Base-by-base conservation (phyloP, 768 basidiomycete genomes). In the Hemileccinum rubropunctum region DNA sequence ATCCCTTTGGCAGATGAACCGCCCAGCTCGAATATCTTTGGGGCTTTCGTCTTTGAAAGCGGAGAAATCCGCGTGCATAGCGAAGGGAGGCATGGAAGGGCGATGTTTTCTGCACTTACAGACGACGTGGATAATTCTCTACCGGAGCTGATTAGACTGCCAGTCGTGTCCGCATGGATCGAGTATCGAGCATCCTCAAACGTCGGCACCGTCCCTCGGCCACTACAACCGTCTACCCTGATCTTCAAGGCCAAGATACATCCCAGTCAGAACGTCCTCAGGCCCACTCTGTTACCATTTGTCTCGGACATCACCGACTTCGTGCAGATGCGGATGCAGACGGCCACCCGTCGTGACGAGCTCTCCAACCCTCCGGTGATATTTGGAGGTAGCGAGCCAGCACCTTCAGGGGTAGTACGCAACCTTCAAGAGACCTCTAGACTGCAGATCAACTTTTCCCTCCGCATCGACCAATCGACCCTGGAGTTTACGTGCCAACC, bases 391-490 rank as follows among this genome's bases (percentile, higher is more conserved):
- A 45, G 49, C 37, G 35, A 36, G 42, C 41, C 42, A 32, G 11
- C 60, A 35, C 61, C 71, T 45, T 45, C 71, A 26, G 40, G 26
- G 5, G 46, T 50, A 2, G 27, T 46, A 7, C 36, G 52, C 10
- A 53, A 56, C 18, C 50, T 60, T 27, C 48, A 59, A 26, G 54
- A 68, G 35, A 47, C 66, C 15, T 74, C 78, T 17, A 76, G 79
- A 51, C 73, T 92, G 63, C 83, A 84, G 47, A 81, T 95, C 57
- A 88, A 81, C 52, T 82, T 97, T 70, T 92, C 91, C 58, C 76
- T 98, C 30, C 88, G 91, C 26, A 95, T 98, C 57, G 93, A 98
- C 62, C 80, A 86, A 61, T 98, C 95, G 0, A 84, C 79, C 47
- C 76, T 98, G 43, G 84, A 88, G 51, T 71, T 98, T 23, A 91